Evolutionary conservation across 768 basidiomycete genomes (phyloP), one percentile per base, ranked within the genome.

Genomic region (Lentinula sp.): DNA sequence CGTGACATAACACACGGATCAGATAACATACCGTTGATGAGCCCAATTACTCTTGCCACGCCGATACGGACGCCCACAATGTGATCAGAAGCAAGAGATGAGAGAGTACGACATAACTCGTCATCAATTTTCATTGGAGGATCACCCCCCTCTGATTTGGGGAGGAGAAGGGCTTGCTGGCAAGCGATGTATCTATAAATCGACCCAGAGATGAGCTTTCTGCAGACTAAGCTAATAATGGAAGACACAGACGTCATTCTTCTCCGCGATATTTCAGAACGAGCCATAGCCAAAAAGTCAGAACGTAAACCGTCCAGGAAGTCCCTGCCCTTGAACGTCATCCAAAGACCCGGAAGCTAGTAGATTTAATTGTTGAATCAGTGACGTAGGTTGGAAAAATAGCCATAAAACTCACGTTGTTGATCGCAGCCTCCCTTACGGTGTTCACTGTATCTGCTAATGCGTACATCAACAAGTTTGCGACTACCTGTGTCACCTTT

Each of bases 31-130:
- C 89, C 80, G 65, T 74, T 78, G 33, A 86, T 70, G 52, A 72
- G 66, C 53, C 84, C 84, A 45, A 86, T 73, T 50, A 93, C 80
- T 53, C 93, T 82, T n/a, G 95, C 88, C 2, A 93, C 80, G 6
- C 86, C 89, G 60, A 97, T 93, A 50, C 93, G 82, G 37, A 97
- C 93, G 62, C 93, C 94, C 55, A 90, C 79, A 12, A 96, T 85
- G 39, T 69, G 67, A 68, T 98, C 95, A 36, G 76, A 69, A 4
- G 83, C 81, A 45, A 95, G 77, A 48, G 69, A 66, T 32, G 77
- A 72, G 18, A 95, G 72, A n/a, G 77, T 73, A 60, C 77, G 70
- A 74, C 91, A 82, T 62, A 85, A 82, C 64, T 69, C 72, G 64
- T 76, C 79, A 66, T 79, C 81, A 60, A 72, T 72, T 35, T 76